These are phyloP conservation scores for Falciphora oryzae DNA, from an alignment of 2,329 filamentous ascomycete species.

Conservation along the genomic window DNA sequence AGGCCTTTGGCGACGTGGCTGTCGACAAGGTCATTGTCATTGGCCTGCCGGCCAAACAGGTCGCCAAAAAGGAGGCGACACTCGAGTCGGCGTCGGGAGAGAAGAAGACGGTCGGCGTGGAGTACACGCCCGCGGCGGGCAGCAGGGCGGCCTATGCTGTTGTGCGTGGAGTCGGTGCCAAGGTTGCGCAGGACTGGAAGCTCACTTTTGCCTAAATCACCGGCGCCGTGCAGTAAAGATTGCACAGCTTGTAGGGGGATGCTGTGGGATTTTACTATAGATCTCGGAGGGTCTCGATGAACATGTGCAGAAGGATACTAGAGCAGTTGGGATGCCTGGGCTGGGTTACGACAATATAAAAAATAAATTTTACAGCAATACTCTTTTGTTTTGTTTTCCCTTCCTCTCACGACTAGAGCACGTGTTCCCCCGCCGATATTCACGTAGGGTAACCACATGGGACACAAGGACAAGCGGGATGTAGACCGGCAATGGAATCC, in stretches of 20 bases:
- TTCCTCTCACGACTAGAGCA: too few species aligned
- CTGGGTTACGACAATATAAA: too few species aligned
- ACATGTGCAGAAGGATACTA: neutral
- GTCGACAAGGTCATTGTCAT: constrained; percentile 84
- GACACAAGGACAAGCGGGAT: too few species aligned
- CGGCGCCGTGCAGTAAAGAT: neutral
- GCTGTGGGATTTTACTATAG: neutral
- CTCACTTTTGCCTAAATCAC: constrained; percentile 27
- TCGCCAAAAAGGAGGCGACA: constrained; percentile 52
- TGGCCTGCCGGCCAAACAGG: constrained; percentile 73
- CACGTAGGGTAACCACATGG: too few species aligned
- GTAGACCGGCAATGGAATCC: too few species aligned
- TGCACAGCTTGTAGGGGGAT: neutral
- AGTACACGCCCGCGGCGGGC: constrained; percentile 47
- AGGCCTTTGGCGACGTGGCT: constrained; percentile 69
- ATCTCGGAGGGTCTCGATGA: neutral
- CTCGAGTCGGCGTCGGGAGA: constrained; percentile 45
- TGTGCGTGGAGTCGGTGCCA: constrained; percentile 44
- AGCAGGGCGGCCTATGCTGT: constrained; percentile 46
- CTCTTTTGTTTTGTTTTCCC: too few species aligned
- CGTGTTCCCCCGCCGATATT: too few species aligned
- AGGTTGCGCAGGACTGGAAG: constrained; percentile 50
- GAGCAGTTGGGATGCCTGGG: neutral
- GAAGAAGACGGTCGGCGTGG: constrained; percentile 52
- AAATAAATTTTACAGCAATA: too few species aligned